Conservation (phyloP, 2,329 filamentous ascomycete species). For the Chaetomium sp. region DNA sequence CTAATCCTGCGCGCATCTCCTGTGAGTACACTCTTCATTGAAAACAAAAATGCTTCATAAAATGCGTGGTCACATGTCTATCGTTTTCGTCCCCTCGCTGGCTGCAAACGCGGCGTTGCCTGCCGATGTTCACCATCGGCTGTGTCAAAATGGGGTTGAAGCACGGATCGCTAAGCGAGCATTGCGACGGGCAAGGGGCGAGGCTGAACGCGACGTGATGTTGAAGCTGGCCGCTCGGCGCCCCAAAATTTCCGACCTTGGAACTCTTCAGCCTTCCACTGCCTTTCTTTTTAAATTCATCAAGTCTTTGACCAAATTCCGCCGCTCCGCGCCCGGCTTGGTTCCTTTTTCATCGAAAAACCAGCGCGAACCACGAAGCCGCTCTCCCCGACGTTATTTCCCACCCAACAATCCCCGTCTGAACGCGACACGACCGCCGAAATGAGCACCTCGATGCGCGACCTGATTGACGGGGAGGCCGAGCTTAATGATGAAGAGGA, state of each 20-base stretch:
- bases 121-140: neutral
- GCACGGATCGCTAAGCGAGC: conserved; percentile 15
- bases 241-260: conserved; percentile 23
- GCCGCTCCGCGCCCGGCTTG: conserved; percentile 3
- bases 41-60: neutral
- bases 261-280: conserved; percentile 22
- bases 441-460: conserved; percentile 68
- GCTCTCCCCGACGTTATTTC: neutral
- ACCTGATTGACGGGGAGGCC: conserved; percentile 76
- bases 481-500: conserved; percentile 85
- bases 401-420: neutral
- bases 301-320: conserved; percentile 15
- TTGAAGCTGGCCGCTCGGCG: neutral
- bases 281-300: neutral
- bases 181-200: conserved; percentile 11
- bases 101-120: too few relatives aligned
- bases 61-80: neutral
- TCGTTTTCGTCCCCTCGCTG: neutral
- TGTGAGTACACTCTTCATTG: neutral
- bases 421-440: conserved; percentile 34
- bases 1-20: too few relatives aligned
- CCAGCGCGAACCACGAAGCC: neutral
- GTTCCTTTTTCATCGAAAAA: neutral
- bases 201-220: conserved; percentile 22
- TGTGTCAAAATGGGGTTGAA: neutral